phyloP scores from a whole-genome alignment of 768 basidiomycete genomes.

The Russula abietina region DNA sequence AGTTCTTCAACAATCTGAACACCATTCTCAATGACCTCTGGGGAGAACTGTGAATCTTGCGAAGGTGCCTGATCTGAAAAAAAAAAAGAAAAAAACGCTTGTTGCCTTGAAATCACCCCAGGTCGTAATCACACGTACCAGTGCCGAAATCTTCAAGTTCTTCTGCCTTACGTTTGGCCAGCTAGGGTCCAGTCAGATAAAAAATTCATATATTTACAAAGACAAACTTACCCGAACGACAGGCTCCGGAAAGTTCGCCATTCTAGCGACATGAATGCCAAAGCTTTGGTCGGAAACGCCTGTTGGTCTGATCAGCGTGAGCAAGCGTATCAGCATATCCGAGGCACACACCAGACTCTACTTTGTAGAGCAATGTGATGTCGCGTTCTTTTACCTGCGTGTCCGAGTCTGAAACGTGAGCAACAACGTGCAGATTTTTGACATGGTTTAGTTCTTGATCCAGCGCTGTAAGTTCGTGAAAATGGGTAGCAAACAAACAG shows the following conservation, averaged over 20 bases:
- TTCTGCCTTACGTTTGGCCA: constrained; percentile 88
- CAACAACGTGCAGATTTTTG: constrained; percentile 92
- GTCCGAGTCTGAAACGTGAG: constrained; percentile 64
- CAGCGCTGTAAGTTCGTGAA: constrained; percentile 92
- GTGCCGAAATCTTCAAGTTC: constrained; percentile 82
- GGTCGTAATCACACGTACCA: constrained; percentile 30
- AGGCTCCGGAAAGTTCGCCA: constrained; percentile 96
- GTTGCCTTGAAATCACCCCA: not conserved
- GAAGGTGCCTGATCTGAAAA: constrained; percentile 29
- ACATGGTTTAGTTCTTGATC: constrained; percentile 83
- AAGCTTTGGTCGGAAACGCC: constrained; percentile 96
- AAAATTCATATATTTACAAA: not conserved
- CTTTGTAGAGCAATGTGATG: constrained; percentile 74
- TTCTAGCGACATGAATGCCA: constrained; percentile 93
- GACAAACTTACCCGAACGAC: constrained; percentile 66
- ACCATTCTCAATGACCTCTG: constrained; percentile 69
- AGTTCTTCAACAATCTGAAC: constrained; percentile 75
- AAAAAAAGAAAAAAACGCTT: too few relatives aligned
- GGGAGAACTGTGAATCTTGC: constrained; percentile 42
- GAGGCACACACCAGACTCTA: constrained; percentile 58
- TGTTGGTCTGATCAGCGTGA: constrained; percentile 29
- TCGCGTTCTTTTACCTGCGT: constrained; percentile 50
- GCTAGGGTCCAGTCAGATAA: constrained; percentile 37
- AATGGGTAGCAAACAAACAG: constrained; percentile 96
- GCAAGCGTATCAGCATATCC: not conserved